Conservation (phyloP, 2,329 filamentous ascomycete genomes). For the Orbilia brochopaga region DNA sequence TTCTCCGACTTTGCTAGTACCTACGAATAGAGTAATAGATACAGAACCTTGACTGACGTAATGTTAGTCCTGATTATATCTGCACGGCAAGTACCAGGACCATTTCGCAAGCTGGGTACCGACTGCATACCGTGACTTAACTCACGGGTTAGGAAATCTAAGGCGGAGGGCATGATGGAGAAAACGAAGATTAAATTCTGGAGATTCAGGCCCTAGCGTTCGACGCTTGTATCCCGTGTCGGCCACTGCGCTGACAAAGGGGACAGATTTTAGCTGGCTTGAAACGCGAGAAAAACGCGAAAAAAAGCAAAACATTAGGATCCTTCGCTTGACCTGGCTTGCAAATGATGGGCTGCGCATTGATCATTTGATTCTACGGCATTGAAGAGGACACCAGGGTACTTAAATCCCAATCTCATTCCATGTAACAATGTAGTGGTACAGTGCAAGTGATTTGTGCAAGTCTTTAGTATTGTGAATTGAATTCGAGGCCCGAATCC, state of each 20-base stretch:
- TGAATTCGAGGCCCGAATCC: too few species aligned
- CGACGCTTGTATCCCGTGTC: not conserved
- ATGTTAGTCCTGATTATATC: not conserved
- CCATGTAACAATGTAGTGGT: too few species aligned
- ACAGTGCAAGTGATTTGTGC: too few species aligned
- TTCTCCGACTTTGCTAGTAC: not conserved
- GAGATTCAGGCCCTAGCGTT: not conserved
- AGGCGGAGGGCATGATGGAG: constrained; percentile 2
- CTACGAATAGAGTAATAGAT: constrained; percentile 17
- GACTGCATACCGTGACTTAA: constrained; percentile 21
- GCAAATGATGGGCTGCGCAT: too few species aligned
- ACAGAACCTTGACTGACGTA: constrained; percentile 10
- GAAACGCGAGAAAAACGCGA: constrained; percentile 7
- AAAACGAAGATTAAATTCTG: constrained; percentile 17
- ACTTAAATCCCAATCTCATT: too few species aligned
- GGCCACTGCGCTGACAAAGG: not conserved
- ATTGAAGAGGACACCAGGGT: too few species aligned
- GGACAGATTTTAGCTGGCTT: not conserved
- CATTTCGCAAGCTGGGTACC: constrained; percentile 13
- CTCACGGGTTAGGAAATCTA: constrained; percentile 5
- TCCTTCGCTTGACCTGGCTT: too few species aligned
- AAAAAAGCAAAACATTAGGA: not conserved
- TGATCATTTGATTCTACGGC: too few species aligned
- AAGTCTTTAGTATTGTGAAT: too few species aligned
- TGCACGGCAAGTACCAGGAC: constrained; percentile 1